A percentile compares a stretch with the other conserved stretches of the same genome.
Conservation (phyloP, 2,329 filamentous ascomycete species). For the Arthroderma sp. region DNA sequence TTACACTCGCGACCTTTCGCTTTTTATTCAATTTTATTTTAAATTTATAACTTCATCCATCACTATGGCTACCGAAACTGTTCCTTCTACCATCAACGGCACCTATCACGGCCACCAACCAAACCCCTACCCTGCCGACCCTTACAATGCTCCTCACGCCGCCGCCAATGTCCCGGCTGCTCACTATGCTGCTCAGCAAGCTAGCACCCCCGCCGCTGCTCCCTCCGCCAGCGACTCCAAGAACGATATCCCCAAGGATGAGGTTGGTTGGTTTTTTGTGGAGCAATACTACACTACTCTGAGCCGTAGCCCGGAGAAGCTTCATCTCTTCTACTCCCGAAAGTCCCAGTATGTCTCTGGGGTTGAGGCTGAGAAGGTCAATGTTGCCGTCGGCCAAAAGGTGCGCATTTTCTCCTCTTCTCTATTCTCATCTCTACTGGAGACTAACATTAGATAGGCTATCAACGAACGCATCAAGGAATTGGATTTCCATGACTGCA, state of each 20-base stretch:
- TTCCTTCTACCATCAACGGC: conserved; percentile 29
- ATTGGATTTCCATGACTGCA: conserved; percentile 92
- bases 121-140: conserved; percentile 21
- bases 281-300: conserved; percentile 98
- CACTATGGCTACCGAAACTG: conserved; percentile 16
- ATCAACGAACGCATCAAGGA: conserved; percentile 92
- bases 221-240: conserved; percentile 28
- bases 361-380: conserved; percentile 74
- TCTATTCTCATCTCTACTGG: conserved; percentile 7
- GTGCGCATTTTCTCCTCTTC: conserved; percentile 39
- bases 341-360: conserved; percentile 90
- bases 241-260: conserved; percentile 57
- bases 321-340: conserved; percentile 94
- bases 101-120: conserved; percentile 24
- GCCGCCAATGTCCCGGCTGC: conserved; percentile 21
- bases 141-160: conserved; percentile 22
- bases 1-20: too few species aligned
- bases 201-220: conserved; percentile 22
- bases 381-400: conserved; percentile 74
- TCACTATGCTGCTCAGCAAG: conserved; percentile 20
- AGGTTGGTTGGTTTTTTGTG: conserved; percentile 98
- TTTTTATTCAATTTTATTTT: too few species aligned
- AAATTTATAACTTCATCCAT: too few species aligned
- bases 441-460: conserved; percentile 39
- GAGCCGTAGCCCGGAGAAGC: conserved; percentile 85